Conservation (phyloP, 192 early-diverging fungal species). For the Backusella parvicylindrica region DNA sequence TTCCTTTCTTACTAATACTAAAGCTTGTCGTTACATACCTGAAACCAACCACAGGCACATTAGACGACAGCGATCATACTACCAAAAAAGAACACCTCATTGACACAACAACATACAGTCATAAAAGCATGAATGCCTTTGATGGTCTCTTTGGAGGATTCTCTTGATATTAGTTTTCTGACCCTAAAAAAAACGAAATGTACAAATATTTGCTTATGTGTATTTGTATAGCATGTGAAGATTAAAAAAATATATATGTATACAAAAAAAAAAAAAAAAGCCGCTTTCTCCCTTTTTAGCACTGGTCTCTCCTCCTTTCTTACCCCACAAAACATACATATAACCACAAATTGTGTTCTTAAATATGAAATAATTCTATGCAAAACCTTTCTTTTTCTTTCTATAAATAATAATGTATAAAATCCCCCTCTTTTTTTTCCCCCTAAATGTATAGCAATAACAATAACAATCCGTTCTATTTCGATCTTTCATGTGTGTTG, state of each 20-base stretch:
- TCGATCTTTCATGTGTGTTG: neutral
- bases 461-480: no score
- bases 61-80: neutral
- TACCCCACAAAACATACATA: no score
- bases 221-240: neutral
- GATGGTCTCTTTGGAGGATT: neutral
- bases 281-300: neutral
- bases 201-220: neutral
- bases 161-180: neutral
- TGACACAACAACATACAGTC: neutral
- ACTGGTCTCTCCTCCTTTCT: neutral
- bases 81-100: neutral
- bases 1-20: neutral
- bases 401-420: neutral
- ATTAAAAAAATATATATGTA: neutral
- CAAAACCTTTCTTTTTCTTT: neutral
- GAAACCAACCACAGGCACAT: neutral
- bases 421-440: neutral
- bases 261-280: neutral
- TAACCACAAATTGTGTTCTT: no score
- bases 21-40: neutral
- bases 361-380: neutral
- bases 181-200: neutral
- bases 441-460: no score
- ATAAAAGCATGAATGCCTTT: neutral